phyloP scores from a whole-genome alignment of 331 rosid species.

The Pyracantha coccinea region DNA sequence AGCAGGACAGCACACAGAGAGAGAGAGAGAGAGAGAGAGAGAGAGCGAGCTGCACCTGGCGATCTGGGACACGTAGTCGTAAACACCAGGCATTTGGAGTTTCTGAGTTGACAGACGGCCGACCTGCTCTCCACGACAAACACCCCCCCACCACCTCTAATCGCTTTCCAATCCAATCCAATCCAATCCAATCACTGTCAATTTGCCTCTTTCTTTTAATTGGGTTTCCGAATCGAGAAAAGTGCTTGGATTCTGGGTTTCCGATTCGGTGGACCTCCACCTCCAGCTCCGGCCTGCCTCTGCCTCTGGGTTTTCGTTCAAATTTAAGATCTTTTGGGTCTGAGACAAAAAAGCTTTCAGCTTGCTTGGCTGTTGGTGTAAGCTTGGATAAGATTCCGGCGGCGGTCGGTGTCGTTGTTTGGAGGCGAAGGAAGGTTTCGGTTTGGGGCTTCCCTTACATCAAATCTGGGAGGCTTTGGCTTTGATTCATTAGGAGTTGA shows the following conservation, averaged over 20 bases:
- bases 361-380: conserved; percentile 15
- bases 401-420: conserved; percentile 1
- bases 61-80: conserved; percentile 9
- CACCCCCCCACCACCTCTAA: too few species aligned
- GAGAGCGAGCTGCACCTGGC: conserved; percentile 22
- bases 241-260: background rate
- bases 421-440: conserved; percentile 16
- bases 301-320: background rate
- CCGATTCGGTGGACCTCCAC: background rate
- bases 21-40: background rate
- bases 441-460: background rate
- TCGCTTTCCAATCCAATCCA: background rate
- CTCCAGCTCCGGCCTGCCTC: background rate
- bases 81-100: background rate
- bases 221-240: background rate
- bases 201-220: background rate
- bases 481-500: background rate
- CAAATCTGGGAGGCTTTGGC: background rate
- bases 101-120: conserved; percentile 28
- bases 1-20: background rate
- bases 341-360: background rate
- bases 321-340: background rate
- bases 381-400: background rate
- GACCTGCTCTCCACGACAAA: conserved; percentile 29
- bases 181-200: background rate